Evolutionary conservation across 768 basidiomycete genomes (phyloP), one percentile per base, ranked within the genome.

Genomic region (Coprinopsis cinerea): DNA sequence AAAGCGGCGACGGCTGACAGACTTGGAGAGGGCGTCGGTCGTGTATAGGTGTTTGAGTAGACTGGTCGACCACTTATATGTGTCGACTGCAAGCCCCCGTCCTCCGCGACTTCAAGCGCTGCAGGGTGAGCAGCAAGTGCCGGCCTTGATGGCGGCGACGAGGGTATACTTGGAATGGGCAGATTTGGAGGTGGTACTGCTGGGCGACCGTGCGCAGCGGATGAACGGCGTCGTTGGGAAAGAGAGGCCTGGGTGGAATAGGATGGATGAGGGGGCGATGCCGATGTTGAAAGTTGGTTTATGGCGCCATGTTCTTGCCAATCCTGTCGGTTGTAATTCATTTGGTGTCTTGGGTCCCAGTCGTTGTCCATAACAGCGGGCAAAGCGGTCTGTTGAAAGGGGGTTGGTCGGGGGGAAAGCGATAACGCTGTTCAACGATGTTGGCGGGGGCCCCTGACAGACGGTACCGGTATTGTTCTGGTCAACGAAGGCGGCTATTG

Each of bases 121-220:
- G 63, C 54, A 7, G 49, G 39, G 4, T 34, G 42, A 4, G 49
- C 3, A 11, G 6, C n/a, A 9, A 55, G 50, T 47, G 49, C 35
- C 27, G 35, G 50, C 20, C 47, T 51, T 42, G 57, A 51, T 23
- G 50, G 49, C 14, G 63, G 58, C 25, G 64, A 58, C 25, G 65
- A 56, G 34, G 87, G 87, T 28, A 87, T 58, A 57, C 71, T 81
- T 44, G 87, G 87, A 51, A 89, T 88, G 43, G 87, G 87, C 57
- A 81, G 77, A 59, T 71, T 79, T 18, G 87, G 87, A 36, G 87
- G 87, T 17, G 87, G 87, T 2, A 69, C 81, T 32, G 82, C 77
- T 4, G 86, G 85, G 39, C 83, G 78, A 22, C 72, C 69, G 58
- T 79, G 75, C 11, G 79, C 76, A 49, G 77, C 82, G 47, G 82